These are phyloP conservation scores for Neofusicoccum umdonicola DNA, from an alignment of 2,329 filamentous ascomycete genomes.

Conservation along the genomic window DNA sequence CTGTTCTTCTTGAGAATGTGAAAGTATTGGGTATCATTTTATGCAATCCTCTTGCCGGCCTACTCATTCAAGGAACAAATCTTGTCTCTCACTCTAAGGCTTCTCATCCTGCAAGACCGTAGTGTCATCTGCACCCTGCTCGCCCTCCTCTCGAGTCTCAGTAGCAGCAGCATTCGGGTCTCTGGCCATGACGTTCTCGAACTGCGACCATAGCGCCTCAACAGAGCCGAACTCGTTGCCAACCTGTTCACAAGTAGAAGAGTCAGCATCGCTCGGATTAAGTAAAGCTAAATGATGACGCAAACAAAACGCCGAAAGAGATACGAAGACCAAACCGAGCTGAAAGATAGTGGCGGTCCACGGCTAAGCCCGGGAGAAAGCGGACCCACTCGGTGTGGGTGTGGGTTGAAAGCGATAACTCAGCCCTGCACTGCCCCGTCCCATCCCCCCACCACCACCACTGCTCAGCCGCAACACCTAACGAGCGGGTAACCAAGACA, in stretches of 20 bases:
- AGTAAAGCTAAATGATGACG: not conserved
- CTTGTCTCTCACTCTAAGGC: slow-evolving; percentile 16
- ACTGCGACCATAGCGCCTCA: slow-evolving; percentile 94
- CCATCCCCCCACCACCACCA: too few relatives aligned
- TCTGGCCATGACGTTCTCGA: slow-evolving; percentile 89
- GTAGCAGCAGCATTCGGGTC: slow-evolving; percentile 18
- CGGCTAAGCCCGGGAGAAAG: not conserved
- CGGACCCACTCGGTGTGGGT: too few relatives aligned
- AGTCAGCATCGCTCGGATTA: not conserved
- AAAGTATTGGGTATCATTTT: not conserved
- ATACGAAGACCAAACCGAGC: too few relatives aligned
- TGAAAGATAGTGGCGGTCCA: not conserved
- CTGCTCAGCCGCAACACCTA: too few relatives aligned
- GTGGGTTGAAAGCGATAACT: too few relatives aligned
- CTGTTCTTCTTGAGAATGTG: not conserved
- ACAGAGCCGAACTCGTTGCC: slow-evolving; percentile 98
- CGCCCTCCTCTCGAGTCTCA: slow-evolving; percentile 23
- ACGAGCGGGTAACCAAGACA: too few relatives aligned
- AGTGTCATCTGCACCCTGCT: slow-evolving; percentile 20
- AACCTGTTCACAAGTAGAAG: slow-evolving; percentile 51
- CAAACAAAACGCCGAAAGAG: not conserved
- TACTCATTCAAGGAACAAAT: not conserved
- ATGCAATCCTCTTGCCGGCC: not conserved
- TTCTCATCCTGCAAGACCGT: slow-evolving; percentile 3
- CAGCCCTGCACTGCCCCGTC: too few relatives aligned